phyloP scores from a whole-genome alignment of 2,329 filamentous ascomycete species.

The Huntiella omanensis region DNA sequence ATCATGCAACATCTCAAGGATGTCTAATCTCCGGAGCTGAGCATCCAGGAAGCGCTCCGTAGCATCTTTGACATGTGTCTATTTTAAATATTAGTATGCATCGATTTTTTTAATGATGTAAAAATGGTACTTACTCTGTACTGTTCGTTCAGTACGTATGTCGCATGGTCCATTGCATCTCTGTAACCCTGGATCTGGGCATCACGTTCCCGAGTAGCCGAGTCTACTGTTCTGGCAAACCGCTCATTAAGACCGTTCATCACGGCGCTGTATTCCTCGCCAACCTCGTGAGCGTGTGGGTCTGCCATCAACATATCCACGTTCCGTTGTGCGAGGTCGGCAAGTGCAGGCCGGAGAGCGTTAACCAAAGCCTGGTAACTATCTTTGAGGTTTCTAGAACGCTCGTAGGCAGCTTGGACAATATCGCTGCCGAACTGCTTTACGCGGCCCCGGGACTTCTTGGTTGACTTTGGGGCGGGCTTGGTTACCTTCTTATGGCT shows the following conservation, averaged over 20 bases:
- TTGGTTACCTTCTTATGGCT: constrained; percentile 2
- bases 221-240: constrained; percentile 17
- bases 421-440: constrained; percentile 36
- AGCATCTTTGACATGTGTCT: constrained; percentile 23
- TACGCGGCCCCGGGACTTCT: constrained; percentile 28
- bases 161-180: constrained; percentile 10
- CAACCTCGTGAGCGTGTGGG: constrained; percentile 31
- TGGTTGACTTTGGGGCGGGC: constrained; percentile 1
- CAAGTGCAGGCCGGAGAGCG: constrained; percentile 43
- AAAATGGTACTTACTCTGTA: constrained; percentile 13
- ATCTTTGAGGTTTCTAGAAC: constrained; percentile 47
- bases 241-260: constrained; percentile 31
- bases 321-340: constrained; percentile 43
- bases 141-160: constrained; percentile 10
- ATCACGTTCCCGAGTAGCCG: constrained; percentile 12
- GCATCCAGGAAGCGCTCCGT: constrained; percentile 25
- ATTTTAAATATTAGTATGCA: constrained; percentile 1
- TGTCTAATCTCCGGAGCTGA: constrained; percentile 26
- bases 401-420: constrained; percentile 39
- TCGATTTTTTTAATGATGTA: neutral
- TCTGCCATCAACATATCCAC: constrained; percentile 38
- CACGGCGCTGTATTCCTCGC: constrained; percentile 32
- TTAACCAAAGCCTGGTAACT: constrained; percentile 43
- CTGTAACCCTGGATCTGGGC: constrained; percentile 9
- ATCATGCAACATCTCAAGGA: constrained; percentile 25